Percentiles rank a stretch among this genome's conserved stretches.
These are phyloP conservation scores for Bondarzewia mesenterica DNA, from an alignment of 1,284 basidiomycete genomes.

Conservation along the genomic window DNA sequence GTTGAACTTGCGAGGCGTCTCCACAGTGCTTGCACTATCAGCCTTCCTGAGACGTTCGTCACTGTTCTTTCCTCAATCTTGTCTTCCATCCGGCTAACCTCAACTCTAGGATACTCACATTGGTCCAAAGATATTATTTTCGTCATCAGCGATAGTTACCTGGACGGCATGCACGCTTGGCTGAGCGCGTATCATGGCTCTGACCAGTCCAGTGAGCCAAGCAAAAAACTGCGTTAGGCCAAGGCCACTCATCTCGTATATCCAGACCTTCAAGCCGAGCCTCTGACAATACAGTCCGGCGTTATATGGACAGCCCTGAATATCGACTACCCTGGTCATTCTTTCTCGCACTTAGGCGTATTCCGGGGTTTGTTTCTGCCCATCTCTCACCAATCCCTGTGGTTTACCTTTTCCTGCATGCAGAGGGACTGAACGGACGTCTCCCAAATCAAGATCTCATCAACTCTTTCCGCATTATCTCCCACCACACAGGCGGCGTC, in stretches of 20 bases:
- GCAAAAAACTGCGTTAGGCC: not conserved
- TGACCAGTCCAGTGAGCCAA: slow-evolving; percentile 51
- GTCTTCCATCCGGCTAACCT: not conserved
- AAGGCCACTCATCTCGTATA: slow-evolving; percentile 2
- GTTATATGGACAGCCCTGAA: slow-evolving; percentile 94
- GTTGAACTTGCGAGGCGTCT: slow-evolving; percentile 81
- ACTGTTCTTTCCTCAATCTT: not conserved
- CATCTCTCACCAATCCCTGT: not conserved
- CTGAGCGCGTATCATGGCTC: slow-evolving; percentile 75
- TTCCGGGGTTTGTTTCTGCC: slow-evolving; percentile 67
- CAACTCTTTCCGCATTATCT: slow-evolving; percentile 75
- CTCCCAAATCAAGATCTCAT: slow-evolving; percentile 94
- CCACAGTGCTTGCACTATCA: slow-evolving; percentile 78
- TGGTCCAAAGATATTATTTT: slow-evolving; percentile 96
- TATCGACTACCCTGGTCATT: slow-evolving; percentile 95
- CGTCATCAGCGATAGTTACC: slow-evolving; percentile 81
- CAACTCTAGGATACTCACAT: slow-evolving; percentile 67
- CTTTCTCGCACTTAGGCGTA: slow-evolving; percentile 87
- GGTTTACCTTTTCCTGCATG: slow-evolving; percentile 2
- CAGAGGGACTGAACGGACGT: slow-evolving; percentile 92
- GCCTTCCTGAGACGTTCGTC: slow-evolving; percentile 72
- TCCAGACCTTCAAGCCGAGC: slow-evolving; percentile 59
- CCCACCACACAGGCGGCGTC: slow-evolving; percentile 63
- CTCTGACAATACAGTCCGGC: slow-evolving; percentile 58
- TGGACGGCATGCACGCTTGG: slow-evolving; percentile 93